Evolutionary conservation across 768 basidiomycete genomes (phyloP).

Genomic region (Clathrus columnatus): DNA sequence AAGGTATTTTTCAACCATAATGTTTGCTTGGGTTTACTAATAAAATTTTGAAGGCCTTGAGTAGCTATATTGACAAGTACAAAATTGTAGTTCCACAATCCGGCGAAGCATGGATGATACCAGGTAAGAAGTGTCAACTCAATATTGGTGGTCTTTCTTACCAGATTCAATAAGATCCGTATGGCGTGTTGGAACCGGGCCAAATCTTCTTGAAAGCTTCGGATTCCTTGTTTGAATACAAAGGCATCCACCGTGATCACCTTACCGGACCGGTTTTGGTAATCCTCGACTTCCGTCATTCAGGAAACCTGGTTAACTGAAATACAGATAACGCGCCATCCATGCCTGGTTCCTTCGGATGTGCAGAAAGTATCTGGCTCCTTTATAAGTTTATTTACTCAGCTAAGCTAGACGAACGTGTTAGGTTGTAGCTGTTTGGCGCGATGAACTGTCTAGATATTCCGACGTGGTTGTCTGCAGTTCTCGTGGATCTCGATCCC

Average conservation of each 20-base stretch:
- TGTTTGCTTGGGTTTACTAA: not conserved
- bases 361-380: conserved; percentile 41
- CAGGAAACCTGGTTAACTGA: not conserved
- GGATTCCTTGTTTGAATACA: conserved; percentile 27
- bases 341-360: conserved; percentile 66
- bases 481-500: conserved; percentile 39
- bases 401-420: too few species aligned
- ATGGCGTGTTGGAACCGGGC: conserved; percentile 39
- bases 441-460: conserved; percentile 37
- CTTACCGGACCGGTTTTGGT: conserved; percentile 52
- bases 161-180: conserved; percentile 35
- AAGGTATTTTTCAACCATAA: conserved; percentile 11
- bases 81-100: conserved; percentile 49
- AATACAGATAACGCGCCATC: conserved; percentile 49
- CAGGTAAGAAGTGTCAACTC: conserved; percentile 28
- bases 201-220: conserved; percentile 54
- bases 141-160: not conserved
- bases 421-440: conserved; percentile 50
- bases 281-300: conserved; percentile 12
- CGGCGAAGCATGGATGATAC: conserved; percentile 52
- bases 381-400: not conserved
- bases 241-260: conserved; percentile 41
- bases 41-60: conserved; percentile 23
- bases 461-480: conserved; percentile 53
- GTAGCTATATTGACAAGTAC: conserved; percentile 33